Base-by-base conservation (phyloP, 208 protist species). In the Trypanosoma lewisi region DNA sequence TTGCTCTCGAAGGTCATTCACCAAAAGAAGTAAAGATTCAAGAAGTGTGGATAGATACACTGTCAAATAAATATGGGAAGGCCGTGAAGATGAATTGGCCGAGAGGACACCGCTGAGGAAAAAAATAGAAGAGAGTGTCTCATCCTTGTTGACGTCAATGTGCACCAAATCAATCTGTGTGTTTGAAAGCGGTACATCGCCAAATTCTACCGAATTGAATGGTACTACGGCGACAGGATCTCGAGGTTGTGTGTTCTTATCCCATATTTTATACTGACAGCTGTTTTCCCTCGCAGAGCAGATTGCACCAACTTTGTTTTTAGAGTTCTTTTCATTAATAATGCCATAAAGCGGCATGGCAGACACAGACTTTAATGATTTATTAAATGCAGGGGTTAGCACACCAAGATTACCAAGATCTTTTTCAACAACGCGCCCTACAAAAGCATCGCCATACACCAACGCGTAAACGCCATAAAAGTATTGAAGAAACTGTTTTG, bases 161-260 rank as follows among this genome's bases (percentile, higher is more conserved):
- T 80, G 69, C 4, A 84, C 74, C 1, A 84, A 31, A 49, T 78
- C 67, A 60, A 76, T 59, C 11, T 36, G 19, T 27, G 67, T 60
- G 2, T n/a, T 31, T 21, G 59, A 44, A 14, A 80, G 70, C 8
- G 27, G 27, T 17, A 33, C n/a, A 2, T 21, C 25, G 12, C 37
- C 41, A 57, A 67, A 42, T 6, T 28, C 12, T 23, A 67, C 51
- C 30, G 56, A 42, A 21, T 59, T 50, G 3, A 67, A 34, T 39
- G 48, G 62, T 25, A 59, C 16, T 12, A 67, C 16, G 21, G 49
- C 6, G 0, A 52, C 62, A 59, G 25, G 12, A 30, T 19, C 16
- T 30, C 25, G n/a, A 28, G 39, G 16, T 47, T 5, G 3, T 23
- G 28, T 39, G 23, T 7, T 33, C 7, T 59, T 36, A 19, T 65